phyloP scores from a whole-genome alignment of 192 early-diverging fungal genomes.

The Coemansia guatemalensis region DNA sequence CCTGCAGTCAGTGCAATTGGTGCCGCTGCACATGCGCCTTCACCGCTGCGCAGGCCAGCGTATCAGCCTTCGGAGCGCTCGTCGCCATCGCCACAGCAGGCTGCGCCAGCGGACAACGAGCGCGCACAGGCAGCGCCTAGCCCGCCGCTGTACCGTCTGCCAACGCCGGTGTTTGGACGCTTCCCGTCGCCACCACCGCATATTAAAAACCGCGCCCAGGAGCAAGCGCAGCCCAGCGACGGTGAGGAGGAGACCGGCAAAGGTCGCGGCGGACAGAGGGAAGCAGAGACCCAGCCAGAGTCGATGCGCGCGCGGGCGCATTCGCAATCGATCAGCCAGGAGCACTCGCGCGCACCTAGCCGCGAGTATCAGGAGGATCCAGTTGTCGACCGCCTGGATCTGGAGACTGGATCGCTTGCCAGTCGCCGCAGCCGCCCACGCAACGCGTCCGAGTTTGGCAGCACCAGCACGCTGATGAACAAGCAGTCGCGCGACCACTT shows the following conservation, averaged over 20 bases:
- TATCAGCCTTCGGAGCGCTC: constrained; percentile 38
- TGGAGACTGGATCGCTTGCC: constrained; percentile 45
- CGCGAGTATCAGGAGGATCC: constrained; percentile 33
- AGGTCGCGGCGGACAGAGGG: not conserved
- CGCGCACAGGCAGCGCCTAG: constrained; percentile 20
- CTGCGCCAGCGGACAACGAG: constrained; percentile 11
- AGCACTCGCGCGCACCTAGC: not conserved
- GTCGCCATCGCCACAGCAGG: constrained; percentile 12
- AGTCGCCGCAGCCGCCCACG: constrained; percentile 38
- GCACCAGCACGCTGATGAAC: constrained; percentile 50
- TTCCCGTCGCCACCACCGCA: constrained; percentile 52
- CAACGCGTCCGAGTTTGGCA: constrained; percentile 46
- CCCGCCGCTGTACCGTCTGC: constrained; percentile 34
- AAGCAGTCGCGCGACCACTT: constrained; percentile 20
- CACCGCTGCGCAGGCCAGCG: constrained; percentile 33
- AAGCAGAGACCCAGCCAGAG: constrained; percentile 7
- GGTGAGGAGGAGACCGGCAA: constrained; percentile 2
- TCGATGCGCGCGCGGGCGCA: constrained; percentile 30
- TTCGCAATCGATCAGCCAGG: constrained; percentile 38
- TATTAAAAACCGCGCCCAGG: constrained; percentile 49
- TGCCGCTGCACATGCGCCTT: constrained; percentile 19
- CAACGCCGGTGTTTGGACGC: constrained; percentile 50
- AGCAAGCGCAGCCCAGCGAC: constrained; percentile 8
- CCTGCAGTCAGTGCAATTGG: constrained; percentile 11
- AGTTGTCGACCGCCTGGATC: constrained; percentile 39